Conservation (phyloP, 495 filamentous ascomycete species). For the Talaromyces wortmannii region DNA sequence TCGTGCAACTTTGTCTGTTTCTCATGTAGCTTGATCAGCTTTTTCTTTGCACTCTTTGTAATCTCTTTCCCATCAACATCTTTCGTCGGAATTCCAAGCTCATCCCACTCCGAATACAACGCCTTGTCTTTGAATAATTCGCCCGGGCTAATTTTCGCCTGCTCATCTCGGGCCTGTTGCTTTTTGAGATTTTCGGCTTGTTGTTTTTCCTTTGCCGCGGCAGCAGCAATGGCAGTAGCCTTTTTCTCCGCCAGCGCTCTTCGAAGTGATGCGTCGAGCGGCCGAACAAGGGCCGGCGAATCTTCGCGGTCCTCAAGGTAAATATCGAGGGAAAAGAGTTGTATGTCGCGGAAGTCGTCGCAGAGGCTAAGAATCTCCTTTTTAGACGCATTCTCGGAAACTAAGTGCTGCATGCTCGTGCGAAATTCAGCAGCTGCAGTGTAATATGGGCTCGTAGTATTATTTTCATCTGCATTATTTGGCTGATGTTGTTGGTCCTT, state of each 20-base stretch:
- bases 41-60: slow-evolving; percentile 74
- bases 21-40: slow-evolving; percentile 86
- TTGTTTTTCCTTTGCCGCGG: not conserved
- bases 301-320: slow-evolving; percentile 81
- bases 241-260: not conserved
- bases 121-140: slow-evolving; percentile 46
- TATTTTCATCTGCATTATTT: not conserved
- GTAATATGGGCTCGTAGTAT: not conserved
- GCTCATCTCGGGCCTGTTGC: slow-evolving; percentile 36
- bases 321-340: slow-evolving; percentile 73
- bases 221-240: slow-evolving; percentile 23
- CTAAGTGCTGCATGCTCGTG: not conserved
- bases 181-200: not conserved
- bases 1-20: slow-evolving; percentile 84
- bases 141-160: slow-evolving; percentile 38
- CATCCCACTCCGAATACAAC: slow-evolving; percentile 79
- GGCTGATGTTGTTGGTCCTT: not conserved
- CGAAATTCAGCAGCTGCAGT: not conserved
- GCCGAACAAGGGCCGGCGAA: slow-evolving; percentile 72
- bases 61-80: slow-evolving; percentile 71
- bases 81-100: slow-evolving; percentile 72
- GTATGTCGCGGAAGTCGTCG: slow-evolving; percentile 70
- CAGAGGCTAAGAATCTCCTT: slow-evolving; percentile 61
- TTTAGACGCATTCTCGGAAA: slow-evolving; percentile 13
- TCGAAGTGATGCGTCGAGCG: slow-evolving; percentile 59